phyloP scores from a whole-genome alignment of 148 eudicot genomes.

The Camellia japonica region DNA sequence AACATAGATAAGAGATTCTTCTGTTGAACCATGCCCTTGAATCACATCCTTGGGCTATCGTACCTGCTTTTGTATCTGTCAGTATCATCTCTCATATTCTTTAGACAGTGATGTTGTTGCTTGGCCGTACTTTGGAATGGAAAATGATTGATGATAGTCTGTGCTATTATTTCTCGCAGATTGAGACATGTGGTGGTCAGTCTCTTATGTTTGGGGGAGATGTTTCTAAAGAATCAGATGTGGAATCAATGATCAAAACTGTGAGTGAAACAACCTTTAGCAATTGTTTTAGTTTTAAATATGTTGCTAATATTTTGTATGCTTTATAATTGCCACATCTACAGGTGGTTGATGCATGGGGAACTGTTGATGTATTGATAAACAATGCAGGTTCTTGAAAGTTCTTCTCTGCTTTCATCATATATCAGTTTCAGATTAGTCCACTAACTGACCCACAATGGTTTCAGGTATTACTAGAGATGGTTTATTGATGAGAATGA shows the following conservation, averaged over 20 bases:
- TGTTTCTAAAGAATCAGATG: constrained; percentile 94
- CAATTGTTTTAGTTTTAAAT: constrained; percentile 3
- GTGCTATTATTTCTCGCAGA: constrained; percentile 40
- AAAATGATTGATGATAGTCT: not conserved
- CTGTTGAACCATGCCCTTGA: not conserved
- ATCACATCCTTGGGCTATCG: not conserved
- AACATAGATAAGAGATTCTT: not conserved
- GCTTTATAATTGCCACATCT: constrained; percentile 13
- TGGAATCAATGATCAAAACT: constrained; percentile 87
- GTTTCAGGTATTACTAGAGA: constrained; percentile 88
- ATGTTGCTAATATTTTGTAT: constrained; percentile 12
- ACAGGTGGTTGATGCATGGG: constrained; percentile 95
- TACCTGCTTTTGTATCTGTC: not conserved
- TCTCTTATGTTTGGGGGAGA: constrained; percentile 91
- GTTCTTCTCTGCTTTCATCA: constrained; percentile 3
- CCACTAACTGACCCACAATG: constrained; percentile 6
- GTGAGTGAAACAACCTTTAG: constrained; percentile 40
- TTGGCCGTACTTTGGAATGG: not conserved
- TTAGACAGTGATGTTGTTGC: not conserved
- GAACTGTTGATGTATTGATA: constrained; percentile 85
- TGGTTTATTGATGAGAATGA: constrained; percentile 92
- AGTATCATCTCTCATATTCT: not conserved
- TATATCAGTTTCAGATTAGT: not conserved
- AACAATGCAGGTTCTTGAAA: constrained; percentile 80
- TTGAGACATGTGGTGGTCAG: constrained; percentile 75